Percentiles rank a stretch among this genome's conserved stretches.
phyloP scores from a whole-genome alignment of 306 rosid species.

The Sesbania bispinosa region DNA sequence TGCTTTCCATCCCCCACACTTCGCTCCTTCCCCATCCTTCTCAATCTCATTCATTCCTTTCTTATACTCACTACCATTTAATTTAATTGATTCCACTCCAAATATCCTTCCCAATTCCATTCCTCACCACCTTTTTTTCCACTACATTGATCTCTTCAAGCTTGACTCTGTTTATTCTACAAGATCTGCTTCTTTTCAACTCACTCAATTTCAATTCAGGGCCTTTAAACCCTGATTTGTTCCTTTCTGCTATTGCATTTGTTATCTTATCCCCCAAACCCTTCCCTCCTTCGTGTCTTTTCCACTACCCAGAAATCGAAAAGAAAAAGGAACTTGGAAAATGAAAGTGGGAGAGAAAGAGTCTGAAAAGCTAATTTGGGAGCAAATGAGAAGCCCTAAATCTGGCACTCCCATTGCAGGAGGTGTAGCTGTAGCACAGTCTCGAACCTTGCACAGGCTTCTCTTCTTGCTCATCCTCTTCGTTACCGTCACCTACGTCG shows the following conservation, averaged over 20 bases:
- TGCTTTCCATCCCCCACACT: not conserved
- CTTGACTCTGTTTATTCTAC: not conserved
- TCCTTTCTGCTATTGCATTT: no score
- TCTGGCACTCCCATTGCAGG: conserved; percentile 39
- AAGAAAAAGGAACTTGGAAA: no score
- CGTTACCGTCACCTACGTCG: conserved; percentile 64
- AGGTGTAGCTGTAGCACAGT: conserved; percentile 20
- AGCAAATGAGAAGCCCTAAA: conserved; percentile 49
- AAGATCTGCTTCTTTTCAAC: not conserved
- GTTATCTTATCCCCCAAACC: no score
- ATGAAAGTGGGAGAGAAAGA: conserved; percentile 39
- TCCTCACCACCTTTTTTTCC: not conserved
- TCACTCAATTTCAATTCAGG: not conserved
- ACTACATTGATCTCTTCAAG: no score
- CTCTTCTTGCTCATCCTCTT: conserved; percentile 68
- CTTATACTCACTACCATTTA: no score
- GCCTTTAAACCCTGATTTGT: no score
- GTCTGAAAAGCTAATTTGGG: conserved; percentile 65
- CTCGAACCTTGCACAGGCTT: conserved; percentile 49
- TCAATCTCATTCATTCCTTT: no score
- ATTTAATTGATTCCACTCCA: no score
- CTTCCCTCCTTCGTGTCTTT: no score
- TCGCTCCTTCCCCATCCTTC: not conserved
- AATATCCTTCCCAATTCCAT: not conserved
- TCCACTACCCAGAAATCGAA: no score